Percentiles rank a stretch among this genome's conserved stretches.
These are phyloP conservation scores for Saururus chinensis DNA, from an alignment of 164 flowering plant genomes.

Conservation along the genomic window DNA sequence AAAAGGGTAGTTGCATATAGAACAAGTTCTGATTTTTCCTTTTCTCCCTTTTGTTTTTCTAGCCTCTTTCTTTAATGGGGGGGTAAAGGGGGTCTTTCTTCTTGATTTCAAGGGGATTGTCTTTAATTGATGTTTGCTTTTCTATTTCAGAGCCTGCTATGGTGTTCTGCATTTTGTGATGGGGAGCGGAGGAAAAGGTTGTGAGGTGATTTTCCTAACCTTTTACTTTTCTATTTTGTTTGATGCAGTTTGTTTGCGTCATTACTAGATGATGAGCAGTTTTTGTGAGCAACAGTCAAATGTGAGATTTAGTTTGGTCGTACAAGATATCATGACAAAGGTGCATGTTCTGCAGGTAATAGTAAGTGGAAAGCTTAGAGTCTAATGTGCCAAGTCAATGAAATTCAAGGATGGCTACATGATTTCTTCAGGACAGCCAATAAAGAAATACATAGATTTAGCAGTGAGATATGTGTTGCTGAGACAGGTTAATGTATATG, in stretches of 20 bases:
- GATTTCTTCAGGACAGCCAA: constrained; percentile 28
- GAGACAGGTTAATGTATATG: constrained; percentile 19
- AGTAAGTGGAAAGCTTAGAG: constrained; percentile 26
- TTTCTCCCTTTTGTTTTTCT: too few relatives aligned
- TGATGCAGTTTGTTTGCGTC: neutral
- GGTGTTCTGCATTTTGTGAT: constrained; percentile 27
- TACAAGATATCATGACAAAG: too few relatives aligned
- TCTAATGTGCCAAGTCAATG: constrained; percentile 21
- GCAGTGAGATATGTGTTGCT: constrained; percentile 23
- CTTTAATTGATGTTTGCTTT: too few relatives aligned
- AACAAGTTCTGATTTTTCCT: too few relatives aligned
- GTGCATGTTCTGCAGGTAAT: constrained; percentile 11
- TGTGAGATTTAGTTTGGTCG: too few relatives aligned
- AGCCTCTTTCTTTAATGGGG: too few relatives aligned
- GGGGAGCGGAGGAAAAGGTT: constrained; percentile 34
- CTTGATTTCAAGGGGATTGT: too few relatives aligned
- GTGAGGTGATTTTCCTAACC: constrained; percentile 15
- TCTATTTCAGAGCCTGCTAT: constrained; percentile 25
- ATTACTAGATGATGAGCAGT: too few relatives aligned
- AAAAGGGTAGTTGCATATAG: too few relatives aligned
- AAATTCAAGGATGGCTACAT: too few relatives aligned
- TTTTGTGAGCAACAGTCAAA: too few relatives aligned
- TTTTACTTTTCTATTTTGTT: neutral
- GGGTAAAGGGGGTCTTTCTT: too few relatives aligned
- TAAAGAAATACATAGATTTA: constrained; percentile 21